Conservation (phyloP, 352 stramenopile species). For the Globisporangium polare region DNA sequence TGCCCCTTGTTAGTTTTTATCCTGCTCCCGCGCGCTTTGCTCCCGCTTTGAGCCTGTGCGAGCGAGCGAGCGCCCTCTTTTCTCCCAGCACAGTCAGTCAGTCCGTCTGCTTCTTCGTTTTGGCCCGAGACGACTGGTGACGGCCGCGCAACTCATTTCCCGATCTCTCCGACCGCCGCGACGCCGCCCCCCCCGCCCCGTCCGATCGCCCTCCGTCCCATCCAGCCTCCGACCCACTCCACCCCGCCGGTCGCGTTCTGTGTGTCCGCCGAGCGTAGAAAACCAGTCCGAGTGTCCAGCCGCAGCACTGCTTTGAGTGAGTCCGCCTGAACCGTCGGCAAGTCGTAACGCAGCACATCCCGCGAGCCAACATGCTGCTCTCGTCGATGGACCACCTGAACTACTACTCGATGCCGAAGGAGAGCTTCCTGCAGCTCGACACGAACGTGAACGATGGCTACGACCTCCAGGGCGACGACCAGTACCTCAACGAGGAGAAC, state of each 20-base stretch:
- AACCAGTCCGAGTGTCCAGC: not conserved
- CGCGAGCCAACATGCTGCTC: constrained; percentile 47
- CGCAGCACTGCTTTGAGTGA: constrained; percentile 5
- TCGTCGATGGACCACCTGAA: constrained; percentile 82
- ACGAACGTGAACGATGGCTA: constrained; percentile 37
- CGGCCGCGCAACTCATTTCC: constrained; percentile 16
- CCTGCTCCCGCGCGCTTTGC: constrained; percentile 14
- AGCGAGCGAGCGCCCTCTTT: too few relatives aligned
- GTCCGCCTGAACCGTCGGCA: not conserved
- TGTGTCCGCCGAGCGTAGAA: not conserved
- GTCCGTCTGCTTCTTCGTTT: not conserved
- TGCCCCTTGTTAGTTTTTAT: constrained; percentile 22
- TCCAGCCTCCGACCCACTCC: not conserved
- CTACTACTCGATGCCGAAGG: constrained; percentile 80
- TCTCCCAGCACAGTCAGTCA: not conserved
- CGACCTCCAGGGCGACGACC: constrained; percentile 41
- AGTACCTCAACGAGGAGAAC: constrained; percentile 80
- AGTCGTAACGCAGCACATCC: not conserved
- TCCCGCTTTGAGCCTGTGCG: not conserved
- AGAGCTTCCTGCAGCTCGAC: constrained; percentile 68
- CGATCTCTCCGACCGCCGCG: constrained; percentile 12
- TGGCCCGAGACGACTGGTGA: constrained; percentile 17
- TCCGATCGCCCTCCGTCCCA: constrained; percentile 5
- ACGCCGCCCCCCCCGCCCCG: not conserved
- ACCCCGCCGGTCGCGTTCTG: not conserved